Evolutionary conservation across 805 yeast genomes (phyloP).

Genomic region (Starmerella scarabaei): DNA sequence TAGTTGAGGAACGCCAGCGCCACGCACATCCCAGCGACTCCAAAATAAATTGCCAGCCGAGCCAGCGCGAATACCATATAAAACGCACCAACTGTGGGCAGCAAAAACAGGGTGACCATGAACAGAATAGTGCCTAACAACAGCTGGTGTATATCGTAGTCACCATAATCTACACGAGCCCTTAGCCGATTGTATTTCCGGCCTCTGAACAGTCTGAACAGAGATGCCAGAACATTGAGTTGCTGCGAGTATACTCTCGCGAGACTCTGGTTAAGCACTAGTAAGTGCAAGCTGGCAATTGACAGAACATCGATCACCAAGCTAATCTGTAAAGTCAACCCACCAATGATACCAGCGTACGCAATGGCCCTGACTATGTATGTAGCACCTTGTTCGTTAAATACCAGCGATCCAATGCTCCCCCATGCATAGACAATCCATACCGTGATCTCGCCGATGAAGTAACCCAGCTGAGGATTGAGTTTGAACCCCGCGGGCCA

Average conservation of each 20-base stretch:
- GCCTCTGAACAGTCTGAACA: constrained; percentile 79
- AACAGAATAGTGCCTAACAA: constrained; percentile 80
- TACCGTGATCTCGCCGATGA: constrained; percentile 70
- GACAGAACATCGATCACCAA: constrained; percentile 51
- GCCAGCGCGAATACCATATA: constrained; percentile 58
- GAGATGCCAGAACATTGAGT: constrained; percentile 48
- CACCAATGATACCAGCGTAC: constrained; percentile 40
- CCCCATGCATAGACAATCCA: constrained; percentile 74
- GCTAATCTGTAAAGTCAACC: constrained; percentile 53
- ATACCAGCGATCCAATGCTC: constrained; percentile 2
- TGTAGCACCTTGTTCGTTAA: constrained; percentile 2
- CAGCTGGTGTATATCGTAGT: constrained; percentile 75
- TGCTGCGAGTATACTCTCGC: constrained; percentile 72
- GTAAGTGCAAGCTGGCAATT: constrained; percentile 55
- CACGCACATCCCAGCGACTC: constrained; percentile 44
- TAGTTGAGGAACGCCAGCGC: constrained; percentile 58
- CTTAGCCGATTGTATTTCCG: constrained; percentile 74
- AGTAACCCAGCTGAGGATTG: constrained; percentile 70
- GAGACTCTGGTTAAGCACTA: constrained; percentile 64
- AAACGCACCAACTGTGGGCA: constrained; percentile 82
- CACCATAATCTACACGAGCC: constrained; percentile 70
- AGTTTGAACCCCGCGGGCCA: constrained; percentile 92
- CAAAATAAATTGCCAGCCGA: constrained; percentile 38
- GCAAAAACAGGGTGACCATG: constrained; percentile 58
- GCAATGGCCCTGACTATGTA: constrained; percentile 10